phyloP scores from a whole-genome alignment of 2,329 filamentous ascomycete species.

The Calonectria pseudoreteaudii region DNA sequence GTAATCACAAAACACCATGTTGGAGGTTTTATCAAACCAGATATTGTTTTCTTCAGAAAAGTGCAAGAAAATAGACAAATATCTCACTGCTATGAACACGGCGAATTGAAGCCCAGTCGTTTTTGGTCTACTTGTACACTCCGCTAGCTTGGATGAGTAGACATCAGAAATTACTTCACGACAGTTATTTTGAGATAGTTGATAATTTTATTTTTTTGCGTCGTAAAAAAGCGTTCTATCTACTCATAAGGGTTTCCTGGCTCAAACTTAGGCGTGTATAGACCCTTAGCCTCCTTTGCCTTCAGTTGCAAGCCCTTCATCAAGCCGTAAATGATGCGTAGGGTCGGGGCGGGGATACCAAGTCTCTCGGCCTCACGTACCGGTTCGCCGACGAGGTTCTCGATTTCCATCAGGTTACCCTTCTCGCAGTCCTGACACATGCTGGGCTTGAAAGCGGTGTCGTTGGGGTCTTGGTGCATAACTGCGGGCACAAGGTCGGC shows the following conservation, averaged over 20 bases:
- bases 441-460: conserved; percentile 62
- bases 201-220: background rate
- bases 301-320: conserved; percentile 61
- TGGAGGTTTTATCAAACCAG: no score
- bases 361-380: conserved; percentile 57
- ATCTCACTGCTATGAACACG: background rate
- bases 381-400: conserved; percentile 66
- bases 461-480: conserved; percentile 66
- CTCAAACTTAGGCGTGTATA: conserved; percentile 37
- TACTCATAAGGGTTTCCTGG: conserved; percentile 37
- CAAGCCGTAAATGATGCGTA: conserved; percentile 61
- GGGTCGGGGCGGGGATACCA: conserved; percentile 61
- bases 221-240: background rate
- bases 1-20: no score
- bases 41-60: no score
- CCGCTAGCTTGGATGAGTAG: background rate
- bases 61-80: background rate
- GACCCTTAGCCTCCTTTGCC: conserved; percentile 56
- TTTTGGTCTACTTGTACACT: background rate
- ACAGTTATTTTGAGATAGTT: no score
- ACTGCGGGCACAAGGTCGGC: conserved; percentile 58
- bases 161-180: background rate
- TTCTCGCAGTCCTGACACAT: conserved; percentile 67
- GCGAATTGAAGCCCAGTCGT: background rate
- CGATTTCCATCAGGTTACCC: conserved; percentile 54